These are phyloP conservation scores for Septoria linicola DNA, from an alignment of 2,329 filamentous ascomycete species.

Conservation along the genomic window DNA sequence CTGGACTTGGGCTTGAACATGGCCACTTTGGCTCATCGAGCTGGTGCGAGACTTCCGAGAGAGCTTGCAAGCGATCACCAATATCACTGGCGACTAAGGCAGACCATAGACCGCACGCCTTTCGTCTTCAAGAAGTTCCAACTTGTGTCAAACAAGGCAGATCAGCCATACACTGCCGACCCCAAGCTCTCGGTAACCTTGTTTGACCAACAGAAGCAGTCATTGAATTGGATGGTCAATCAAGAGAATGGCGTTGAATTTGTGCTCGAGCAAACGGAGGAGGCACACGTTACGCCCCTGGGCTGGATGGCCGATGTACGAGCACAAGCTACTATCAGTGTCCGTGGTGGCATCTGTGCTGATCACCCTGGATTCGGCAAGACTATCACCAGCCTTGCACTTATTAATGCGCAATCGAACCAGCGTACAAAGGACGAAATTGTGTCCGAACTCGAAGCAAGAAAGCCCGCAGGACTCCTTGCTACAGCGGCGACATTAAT, in stretches of 20 bases:
- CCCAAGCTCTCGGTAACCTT: slow-evolving; percentile 42
- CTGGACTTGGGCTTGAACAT: slow-evolving; percentile 34
- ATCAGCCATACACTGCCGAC: not conserved
- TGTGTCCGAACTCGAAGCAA: slow-evolving; percentile 9
- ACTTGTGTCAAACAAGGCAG: slow-evolving; percentile 19
- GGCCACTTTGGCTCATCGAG: slow-evolving; percentile 34
- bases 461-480: slow-evolving; percentile 37
- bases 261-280: slow-evolving; percentile 57
- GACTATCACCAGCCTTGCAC: slow-evolving; percentile 58
- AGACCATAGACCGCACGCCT: not conserved
- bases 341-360: slow-evolving; percentile 62
- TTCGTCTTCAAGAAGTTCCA: slow-evolving; percentile 27
- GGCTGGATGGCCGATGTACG: slow-evolving; percentile 58
- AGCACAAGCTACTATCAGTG: slow-evolving; percentile 42
- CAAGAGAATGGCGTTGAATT: slow-evolving; percentile 54
- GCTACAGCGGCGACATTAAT: slow-evolving; percentile 59
- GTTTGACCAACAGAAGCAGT: slow-evolving; percentile 54
- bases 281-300: slow-evolving; percentile 47
- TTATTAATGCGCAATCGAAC: slow-evolving; percentile 52
- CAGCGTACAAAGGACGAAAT: slow-evolving; percentile 5
- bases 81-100: slow-evolving; percentile 33
- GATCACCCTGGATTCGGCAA: slow-evolving; percentile 68
- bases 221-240: slow-evolving; percentile 59
- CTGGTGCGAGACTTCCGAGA: slow-evolving; percentile 24
- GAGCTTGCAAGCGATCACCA: not conserved